These are phyloP conservation scores for Dactylellina drechsleri DNA, from an alignment of 2,329 filamentous ascomycete species.

Conservation along the genomic window DNA sequence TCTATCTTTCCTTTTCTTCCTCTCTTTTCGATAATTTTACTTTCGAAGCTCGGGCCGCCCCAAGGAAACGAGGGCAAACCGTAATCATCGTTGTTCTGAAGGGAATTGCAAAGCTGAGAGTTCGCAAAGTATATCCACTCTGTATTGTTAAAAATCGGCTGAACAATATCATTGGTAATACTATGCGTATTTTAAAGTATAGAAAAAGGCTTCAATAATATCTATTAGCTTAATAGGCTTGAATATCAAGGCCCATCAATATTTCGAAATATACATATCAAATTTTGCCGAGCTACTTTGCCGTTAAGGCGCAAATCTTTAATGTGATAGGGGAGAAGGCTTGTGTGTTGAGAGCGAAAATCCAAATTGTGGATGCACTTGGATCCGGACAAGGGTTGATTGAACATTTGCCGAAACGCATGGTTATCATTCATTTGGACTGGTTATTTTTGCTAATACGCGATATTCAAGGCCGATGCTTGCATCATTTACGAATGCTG, in stretches of 20 bases:
- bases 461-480: conserved; percentile 38
- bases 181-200: too few relatives aligned
- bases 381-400: conserved; percentile 17
- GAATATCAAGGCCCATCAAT: too few relatives aligned
- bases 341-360: not conserved
- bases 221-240: too few relatives aligned
- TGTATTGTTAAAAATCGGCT: too few relatives aligned
- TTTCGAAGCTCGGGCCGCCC: not conserved
- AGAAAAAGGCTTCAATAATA: too few relatives aligned
- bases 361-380: conserved; percentile 18
- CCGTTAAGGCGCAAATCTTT: conserved; percentile 17
- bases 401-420: conserved; percentile 53
- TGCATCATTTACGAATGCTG: conserved; percentile 6
- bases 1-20: too few relatives aligned
- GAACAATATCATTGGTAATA: conserved; percentile 2
- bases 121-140: too few relatives aligned
- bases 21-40: too few relatives aligned
- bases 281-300: conserved; percentile 43
- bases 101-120: not conserved
- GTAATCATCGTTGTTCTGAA: conserved; percentile 6
- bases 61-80: not conserved
- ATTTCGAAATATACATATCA: too few relatives aligned
- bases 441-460: conserved; percentile 28
- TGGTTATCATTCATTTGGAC: conserved; percentile 37
- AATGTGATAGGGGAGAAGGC: conserved; percentile 23